Evolutionary conservation across 106 monocot genomes (phyloP).

Genomic region (Dioscorea dumetorum): DNA sequence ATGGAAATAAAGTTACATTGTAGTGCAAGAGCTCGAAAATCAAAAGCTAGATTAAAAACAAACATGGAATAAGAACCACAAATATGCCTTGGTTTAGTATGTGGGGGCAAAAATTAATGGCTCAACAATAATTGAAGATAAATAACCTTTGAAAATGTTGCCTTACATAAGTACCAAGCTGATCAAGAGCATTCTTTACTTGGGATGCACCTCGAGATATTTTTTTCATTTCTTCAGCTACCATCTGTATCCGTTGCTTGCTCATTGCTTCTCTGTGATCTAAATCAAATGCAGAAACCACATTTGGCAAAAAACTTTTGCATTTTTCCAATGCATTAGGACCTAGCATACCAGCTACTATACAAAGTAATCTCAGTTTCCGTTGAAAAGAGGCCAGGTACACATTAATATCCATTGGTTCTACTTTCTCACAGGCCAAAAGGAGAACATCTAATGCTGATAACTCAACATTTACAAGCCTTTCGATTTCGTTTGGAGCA

Average conservation of each 20-base stretch:
- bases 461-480: slow-evolving; percentile 45
- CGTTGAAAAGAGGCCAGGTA: slow-evolving; percentile 55
- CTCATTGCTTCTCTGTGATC: slow-evolving; percentile 26
- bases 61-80: too few species aligned
- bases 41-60: too few species aligned
- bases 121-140: too few species aligned
- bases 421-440: slow-evolving; percentile 66
- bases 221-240: slow-evolving; percentile 65
- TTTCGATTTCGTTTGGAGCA: slow-evolving; percentile 30
- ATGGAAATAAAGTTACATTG: too few species aligned
- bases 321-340: slow-evolving; percentile 15
- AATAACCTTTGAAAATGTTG: background rate
- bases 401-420: slow-evolving; percentile 44
- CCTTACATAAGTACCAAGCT: slow-evolving; percentile 42
- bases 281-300: slow-evolving; percentile 22
- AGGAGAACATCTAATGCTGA: slow-evolving; percentile 67
- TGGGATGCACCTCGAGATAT: slow-evolving; percentile 39
- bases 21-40: too few species aligned
- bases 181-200: slow-evolving; percentile 55
- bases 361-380: slow-evolving; percentile 59
- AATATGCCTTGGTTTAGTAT: too few species aligned
- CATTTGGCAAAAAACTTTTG: slow-evolving; percentile 13
- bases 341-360: slow-evolving; percentile 58
- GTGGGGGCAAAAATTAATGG: too few species aligned
- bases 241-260: slow-evolving; percentile 28